Evolutionary conservation across 2,329 filamentous ascomycete species (phyloP).

Genomic region (Aspergillus pseudotamarii): DNA sequence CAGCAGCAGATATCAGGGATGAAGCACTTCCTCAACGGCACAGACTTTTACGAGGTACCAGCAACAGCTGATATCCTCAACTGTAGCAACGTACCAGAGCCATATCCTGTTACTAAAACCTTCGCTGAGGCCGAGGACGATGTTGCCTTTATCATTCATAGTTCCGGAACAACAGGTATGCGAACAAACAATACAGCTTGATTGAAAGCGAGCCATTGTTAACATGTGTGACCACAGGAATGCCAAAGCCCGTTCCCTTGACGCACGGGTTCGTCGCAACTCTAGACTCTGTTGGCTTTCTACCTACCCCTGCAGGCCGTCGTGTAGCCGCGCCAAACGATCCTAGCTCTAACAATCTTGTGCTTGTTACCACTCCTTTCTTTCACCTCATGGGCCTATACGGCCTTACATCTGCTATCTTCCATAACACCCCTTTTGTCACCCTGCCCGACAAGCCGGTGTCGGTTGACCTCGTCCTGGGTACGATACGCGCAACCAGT

Average conservation of each 20-base stretch:
- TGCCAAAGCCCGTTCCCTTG: neutral
- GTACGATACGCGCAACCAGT: slow-evolving; percentile 12
- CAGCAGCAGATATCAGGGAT: slow-evolving; percentile 25
- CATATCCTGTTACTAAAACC: slow-evolving; percentile 19
- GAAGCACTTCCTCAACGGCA: slow-evolving; percentile 5
- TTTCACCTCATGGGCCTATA: slow-evolving; percentile 3
- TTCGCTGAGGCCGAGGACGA: slow-evolving; percentile 27
- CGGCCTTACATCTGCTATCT: neutral
- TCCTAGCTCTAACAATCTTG: slow-evolving; percentile 8
- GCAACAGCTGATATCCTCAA: slow-evolving; percentile 1
- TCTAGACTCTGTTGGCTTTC: neutral
- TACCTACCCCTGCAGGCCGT: neutral
- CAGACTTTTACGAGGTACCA: slow-evolving; percentile 16
- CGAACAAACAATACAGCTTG: neutral
- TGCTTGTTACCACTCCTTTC: neutral
- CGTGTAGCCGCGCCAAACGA: neutral
- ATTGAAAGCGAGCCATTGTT: neutral
- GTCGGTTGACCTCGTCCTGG: slow-evolving; percentile 18
- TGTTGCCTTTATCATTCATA: slow-evolving; percentile 9
- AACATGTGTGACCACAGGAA: neutral
- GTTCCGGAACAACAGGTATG: neutral
- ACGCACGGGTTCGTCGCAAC: neutral
- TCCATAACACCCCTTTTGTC: neutral
- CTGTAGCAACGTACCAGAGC: neutral
- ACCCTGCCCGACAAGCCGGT: slow-evolving; percentile 9